phyloP scores from a whole-genome alignment of 805 yeast genomes.

The Candida sphagnicola region DNA sequence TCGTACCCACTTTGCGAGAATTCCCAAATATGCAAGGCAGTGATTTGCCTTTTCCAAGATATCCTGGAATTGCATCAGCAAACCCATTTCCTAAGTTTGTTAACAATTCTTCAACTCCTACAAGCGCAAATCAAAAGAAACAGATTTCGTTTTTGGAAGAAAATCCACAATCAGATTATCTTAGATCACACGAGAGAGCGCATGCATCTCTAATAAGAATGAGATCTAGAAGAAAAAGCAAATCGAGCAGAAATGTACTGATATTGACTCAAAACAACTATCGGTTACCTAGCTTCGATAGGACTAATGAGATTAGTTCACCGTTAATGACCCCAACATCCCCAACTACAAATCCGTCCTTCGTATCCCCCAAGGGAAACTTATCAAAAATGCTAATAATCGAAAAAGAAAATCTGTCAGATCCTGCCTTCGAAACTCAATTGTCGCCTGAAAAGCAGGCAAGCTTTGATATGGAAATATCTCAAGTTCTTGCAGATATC shows the following conservation, averaged over 20 bases:
- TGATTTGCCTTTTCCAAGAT: constrained; percentile 25
- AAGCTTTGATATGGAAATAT: constrained; percentile 1
- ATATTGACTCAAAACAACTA: constrained; percentile 18
- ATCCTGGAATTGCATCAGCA: constrained; percentile 5
- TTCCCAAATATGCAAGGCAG: constrained; percentile 32
- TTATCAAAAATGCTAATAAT: constrained; percentile 5
- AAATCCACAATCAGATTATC: constrained; percentile 21
- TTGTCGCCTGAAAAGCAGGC: constrained; percentile 2
- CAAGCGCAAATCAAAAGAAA: constrained; percentile 1
- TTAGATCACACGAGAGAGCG: constrained; percentile 56
- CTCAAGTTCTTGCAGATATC: constrained; percentile 2
- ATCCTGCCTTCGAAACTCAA: constrained; percentile 3
- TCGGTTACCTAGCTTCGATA: constrained; percentile 20
- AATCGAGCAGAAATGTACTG: constrained; percentile 28
- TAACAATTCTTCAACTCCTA: constrained; percentile 1
- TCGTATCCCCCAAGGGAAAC: constrained; percentile 3
- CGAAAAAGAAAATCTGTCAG: neutral
- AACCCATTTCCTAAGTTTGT: constrained; percentile 5
- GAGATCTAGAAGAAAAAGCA: constrained; percentile 54
- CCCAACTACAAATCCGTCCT: constrained; percentile 11
- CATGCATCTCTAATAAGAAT: constrained; percentile 62
- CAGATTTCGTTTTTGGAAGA: constrained; percentile 20
- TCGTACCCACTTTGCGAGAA: constrained; percentile 41
- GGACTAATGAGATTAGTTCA: constrained; percentile 6
- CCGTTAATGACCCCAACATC: constrained; percentile 20